Evolutionary conservation across 106 monocot genomes (phyloP), one percentile per base, ranked within the genome.

Genomic region (Dioscorea dumetorum): DNA sequence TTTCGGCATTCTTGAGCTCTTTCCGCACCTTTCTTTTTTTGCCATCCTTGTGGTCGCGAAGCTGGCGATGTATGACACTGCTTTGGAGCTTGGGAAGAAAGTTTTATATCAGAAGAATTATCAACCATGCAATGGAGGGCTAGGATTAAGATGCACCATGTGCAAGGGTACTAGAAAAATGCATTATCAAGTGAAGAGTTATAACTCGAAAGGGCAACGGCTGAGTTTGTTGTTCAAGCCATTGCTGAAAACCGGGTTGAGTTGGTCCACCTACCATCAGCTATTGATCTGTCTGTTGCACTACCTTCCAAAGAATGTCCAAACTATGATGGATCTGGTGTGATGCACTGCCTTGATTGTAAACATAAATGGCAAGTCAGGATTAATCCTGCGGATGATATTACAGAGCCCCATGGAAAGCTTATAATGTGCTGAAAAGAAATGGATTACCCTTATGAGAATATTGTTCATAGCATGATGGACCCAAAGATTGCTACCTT

Each of bases 321-420:
- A 32, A 77, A 21, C n/a, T n/a, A n/a, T n/a, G n/a, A n/a, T n/a
- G n/a, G n/a, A n/a, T n/a, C n/a, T n/a, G n/a, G n/a, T n/a, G 92
- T 88, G 3, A 88, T 88, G 92, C 22, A 72, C 59, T 92, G 92
- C 57, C 87, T 88, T 56, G 88, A 82, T 67, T 92, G 92, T 66
- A 88, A 85, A 78, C 75, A 92, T 62, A 68, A 66, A 54, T 73
- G 85, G 66, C 80, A 85, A 70, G 66, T 92, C 22, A 85, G 83
- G 49, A 88, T 92, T n/a, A n/a, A n/a, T 23, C 88, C 92, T 69
- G 88, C 82, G 23, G 92, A 92, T 78, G 80, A 92, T 78, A 91
- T 91, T 54, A 92, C 85, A 83, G 92, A 92, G 77, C 92, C 33
- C 92, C 92, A 48, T 92, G 92, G 92, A 85, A 88, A 81, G 92